Conservation (phyloP, 139 green algal genomes). For the Chlorella vulgaris region DNA sequence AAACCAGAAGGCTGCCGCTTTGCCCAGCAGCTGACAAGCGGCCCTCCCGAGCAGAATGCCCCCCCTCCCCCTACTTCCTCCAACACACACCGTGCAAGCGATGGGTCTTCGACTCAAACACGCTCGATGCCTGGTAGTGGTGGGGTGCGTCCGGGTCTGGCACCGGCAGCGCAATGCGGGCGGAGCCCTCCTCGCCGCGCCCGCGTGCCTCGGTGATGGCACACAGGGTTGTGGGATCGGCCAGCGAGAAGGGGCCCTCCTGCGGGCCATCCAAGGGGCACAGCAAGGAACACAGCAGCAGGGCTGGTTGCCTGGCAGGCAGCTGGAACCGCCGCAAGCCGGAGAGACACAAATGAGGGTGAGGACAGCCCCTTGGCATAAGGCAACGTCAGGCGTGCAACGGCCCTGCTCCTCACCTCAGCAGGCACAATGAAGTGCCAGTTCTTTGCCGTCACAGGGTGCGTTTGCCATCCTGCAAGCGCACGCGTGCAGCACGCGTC, state of each 20-base stretch:
- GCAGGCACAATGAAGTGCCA: conserved; percentile 92
- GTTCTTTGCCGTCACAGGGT: conserved; percentile 75
- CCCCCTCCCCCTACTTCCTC: too few species aligned
- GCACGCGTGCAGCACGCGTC: background rate
- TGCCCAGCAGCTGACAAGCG: too few species aligned
- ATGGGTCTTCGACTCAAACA: conserved; percentile 74
- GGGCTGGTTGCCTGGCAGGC: too few species aligned
- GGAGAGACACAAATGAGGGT: too few species aligned
- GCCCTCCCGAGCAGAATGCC: too few species aligned
- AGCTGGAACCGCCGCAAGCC: background rate
- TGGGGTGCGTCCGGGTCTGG: conserved; percentile 24
- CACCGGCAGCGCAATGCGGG: conserved; percentile 4
- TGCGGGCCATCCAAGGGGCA: background rate
- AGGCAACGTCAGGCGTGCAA: too few species aligned
- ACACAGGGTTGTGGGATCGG: conserved; percentile 53
- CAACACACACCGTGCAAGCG: conserved; percentile 42
- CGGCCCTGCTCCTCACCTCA: conserved; percentile 40
- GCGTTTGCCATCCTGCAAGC: conserved; percentile 83
- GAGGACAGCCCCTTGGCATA: too few species aligned
- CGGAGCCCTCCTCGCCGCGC: background rate
- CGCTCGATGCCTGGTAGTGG: conserved; percentile 47
- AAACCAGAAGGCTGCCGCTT: too few species aligned
- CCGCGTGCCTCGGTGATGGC: conserved; percentile 53
- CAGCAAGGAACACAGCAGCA: background rate
- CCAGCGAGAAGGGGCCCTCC: conserved; percentile 45